These are phyloP conservation scores for Ophiocordyceps polyrhachis-furcata DNA, from an alignment of 2,329 filamentous ascomycete species.

Conservation along the genomic window DNA sequence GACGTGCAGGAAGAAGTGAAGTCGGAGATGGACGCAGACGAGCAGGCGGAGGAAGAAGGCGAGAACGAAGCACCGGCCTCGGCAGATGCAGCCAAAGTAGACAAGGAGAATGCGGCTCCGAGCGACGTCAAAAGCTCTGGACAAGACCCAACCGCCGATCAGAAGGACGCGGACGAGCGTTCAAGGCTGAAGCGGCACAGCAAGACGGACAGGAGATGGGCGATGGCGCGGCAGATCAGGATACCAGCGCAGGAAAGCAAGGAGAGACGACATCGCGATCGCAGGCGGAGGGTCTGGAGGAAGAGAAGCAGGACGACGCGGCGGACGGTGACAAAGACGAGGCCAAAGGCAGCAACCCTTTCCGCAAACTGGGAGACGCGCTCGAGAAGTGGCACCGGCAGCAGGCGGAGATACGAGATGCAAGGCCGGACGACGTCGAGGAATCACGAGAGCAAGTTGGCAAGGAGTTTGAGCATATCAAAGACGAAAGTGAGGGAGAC, in stretches of 20 bases:
- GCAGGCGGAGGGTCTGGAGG: constrained; percentile 26
- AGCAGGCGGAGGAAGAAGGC: constrained; percentile 19
- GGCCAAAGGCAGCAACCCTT: constrained; percentile 42
- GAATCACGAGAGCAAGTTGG: constrained; percentile 43
- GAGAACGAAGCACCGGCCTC: constrained; percentile 14
- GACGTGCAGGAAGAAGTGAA: constrained; percentile 29
- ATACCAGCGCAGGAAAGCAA: constrained; percentile 44
- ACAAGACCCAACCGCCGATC: constrained; percentile 44
- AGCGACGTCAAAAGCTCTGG: constrained; percentile 46
- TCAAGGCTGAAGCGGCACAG: constrained; percentile 40
- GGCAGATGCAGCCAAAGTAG: constrained; percentile 29
- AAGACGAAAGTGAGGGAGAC: constrained; percentile 45
- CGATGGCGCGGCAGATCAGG: constrained; percentile 43
- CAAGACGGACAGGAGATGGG: constrained; percentile 48
- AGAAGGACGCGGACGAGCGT: constrained; percentile 44
- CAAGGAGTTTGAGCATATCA: constrained; percentile 85
- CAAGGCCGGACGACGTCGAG: constrained; percentile 27
- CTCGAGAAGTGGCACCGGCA: constrained; percentile 85
- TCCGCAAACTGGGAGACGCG: constrained; percentile 87
- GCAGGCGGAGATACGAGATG: constrained; percentile 60
- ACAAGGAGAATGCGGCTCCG: constrained; percentile 42
- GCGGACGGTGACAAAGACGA: constrained; percentile 25
- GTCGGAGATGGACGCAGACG: constrained; percentile 13
- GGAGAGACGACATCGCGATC: constrained; percentile 29
- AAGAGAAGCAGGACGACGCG: constrained; percentile 19